These are phyloP conservation scores for Chytridium lagenaria DNA, from an alignment of 371 early-diverging fungal genomes.

Conservation along the genomic window DNA sequence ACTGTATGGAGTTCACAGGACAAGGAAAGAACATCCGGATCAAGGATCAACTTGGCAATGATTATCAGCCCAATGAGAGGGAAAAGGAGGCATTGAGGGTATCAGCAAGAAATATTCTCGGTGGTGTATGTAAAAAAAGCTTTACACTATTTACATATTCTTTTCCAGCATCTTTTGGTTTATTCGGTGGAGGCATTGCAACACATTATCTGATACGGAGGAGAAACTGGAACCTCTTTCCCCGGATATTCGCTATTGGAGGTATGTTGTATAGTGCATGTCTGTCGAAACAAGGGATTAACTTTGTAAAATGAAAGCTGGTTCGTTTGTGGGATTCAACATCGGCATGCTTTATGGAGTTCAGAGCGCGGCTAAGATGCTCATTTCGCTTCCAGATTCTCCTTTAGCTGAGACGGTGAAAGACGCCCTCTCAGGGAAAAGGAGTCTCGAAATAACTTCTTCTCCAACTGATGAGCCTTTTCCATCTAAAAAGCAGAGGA, in stretches of 20 bases:
- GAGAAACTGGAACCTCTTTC: background rate
- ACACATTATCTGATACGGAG: background rate
- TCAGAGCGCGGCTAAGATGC: background rate
- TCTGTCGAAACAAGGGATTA: background rate
- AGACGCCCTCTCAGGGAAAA: background rate
- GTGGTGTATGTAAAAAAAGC: background rate
- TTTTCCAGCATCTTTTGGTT: background rate
- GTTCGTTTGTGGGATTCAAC: slow-evolving; percentile 8
- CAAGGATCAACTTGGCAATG: background rate
- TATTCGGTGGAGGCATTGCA: background rate
- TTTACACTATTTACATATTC: background rate
- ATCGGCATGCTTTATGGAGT: slow-evolving; percentile 3
- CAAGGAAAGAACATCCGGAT: background rate
- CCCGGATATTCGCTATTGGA: background rate
- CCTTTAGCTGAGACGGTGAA: background rate
- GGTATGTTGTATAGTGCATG: background rate
- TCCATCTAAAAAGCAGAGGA: background rate
- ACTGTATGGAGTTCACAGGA: background rate
- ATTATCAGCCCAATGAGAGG: background rate
- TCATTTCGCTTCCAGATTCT: slow-evolving; percentile 2
- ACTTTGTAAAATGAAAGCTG: background rate
- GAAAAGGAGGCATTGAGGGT: background rate
- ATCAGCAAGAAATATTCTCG: background rate
- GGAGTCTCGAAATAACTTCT: background rate
- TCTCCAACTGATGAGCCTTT: background rate